phyloP scores from a whole-genome alignment of 108 stramenopile genomes.

The Cyclotella baltica region DNA sequence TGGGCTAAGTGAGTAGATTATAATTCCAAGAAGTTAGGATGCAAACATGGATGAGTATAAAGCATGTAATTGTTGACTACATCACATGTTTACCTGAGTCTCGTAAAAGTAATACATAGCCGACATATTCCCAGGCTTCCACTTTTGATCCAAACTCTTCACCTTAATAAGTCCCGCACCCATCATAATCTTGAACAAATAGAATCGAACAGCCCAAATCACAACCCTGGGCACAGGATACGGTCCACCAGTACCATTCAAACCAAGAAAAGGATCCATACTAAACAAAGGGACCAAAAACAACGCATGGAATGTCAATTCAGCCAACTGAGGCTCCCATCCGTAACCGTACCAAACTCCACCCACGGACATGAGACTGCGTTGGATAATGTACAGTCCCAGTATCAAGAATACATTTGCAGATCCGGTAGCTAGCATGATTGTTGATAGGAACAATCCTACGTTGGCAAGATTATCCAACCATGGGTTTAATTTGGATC shows the following conservation, averaged over 20 bases:
- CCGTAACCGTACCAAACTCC: conserved; percentile 72
- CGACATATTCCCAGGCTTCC: conserved; percentile 62
- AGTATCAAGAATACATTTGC: conserved; percentile 70
- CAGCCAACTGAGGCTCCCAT: conserved; percentile 77
- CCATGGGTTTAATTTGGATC: conserved; percentile 68
- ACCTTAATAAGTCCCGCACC: conserved; percentile 76
- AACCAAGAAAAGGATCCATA: conserved; percentile 51
- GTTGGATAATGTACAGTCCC: conserved; percentile 65
- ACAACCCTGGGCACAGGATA: conserved; percentile 52
- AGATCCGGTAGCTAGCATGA: conserved; percentile 57
- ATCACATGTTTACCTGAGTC: conserved; percentile 48
- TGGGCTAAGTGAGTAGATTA: conserved; percentile 29
- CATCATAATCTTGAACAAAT: conserved; percentile 75
- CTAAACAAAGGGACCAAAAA: conserved; percentile 71
- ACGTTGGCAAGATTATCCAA: conserved; percentile 60
- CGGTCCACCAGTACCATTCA: background rate
- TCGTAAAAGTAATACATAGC: conserved; percentile 79
- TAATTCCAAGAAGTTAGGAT: background rate
- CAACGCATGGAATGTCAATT: conserved; percentile 67
- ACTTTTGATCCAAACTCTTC: conserved; percentile 57
- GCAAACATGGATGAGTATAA: background rate
- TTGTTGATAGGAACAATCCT: conserved; percentile 53
- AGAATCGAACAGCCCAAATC: conserved; percentile 61
- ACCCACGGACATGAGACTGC: conserved; percentile 72
- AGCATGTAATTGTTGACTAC: background rate